phyloP scores from a whole-genome alignment of 768 basidiomycete genomes.

The Boletus sp. region DNA sequence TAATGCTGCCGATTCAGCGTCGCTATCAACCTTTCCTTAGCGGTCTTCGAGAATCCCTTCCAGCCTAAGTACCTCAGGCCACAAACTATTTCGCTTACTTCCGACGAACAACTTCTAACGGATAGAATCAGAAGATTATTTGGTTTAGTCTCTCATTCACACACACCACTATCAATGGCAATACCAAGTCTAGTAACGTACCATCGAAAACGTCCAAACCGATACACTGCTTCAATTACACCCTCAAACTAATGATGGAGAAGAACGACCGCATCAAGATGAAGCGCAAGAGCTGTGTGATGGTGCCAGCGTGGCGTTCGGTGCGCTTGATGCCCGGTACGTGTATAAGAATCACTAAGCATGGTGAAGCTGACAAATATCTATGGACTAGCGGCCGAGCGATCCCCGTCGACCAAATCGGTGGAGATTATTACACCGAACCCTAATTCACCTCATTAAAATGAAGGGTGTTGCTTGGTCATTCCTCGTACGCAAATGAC shows the following conservation, averaged over 20 bases:
- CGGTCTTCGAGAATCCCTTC: constrained; percentile 13
- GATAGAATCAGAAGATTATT: constrained; percentile 17
- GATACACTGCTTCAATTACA: constrained; percentile 8
- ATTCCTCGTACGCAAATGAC: constrained; percentile 11
- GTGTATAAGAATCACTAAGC: constrained; percentile 6
- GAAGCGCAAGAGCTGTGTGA: constrained; percentile 14
- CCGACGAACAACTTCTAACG: constrained; percentile 5
- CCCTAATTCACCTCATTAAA: constrained; percentile 22
- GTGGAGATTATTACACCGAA: constrained; percentile 17
- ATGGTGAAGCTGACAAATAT: constrained; percentile 22
- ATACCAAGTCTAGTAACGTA: constrained; percentile 1
- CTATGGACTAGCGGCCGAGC: constrained; percentile 14
- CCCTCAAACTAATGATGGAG: constrained; percentile 2
- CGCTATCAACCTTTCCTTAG: constrained; percentile 4
- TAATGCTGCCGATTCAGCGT: constrained; percentile 10
- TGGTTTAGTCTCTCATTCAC: not conserved
- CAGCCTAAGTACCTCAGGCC: not conserved
- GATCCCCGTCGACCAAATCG: constrained; percentile 16
- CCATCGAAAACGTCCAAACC: constrained; percentile 5
- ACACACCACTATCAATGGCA: not conserved
- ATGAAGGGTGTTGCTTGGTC: constrained; percentile 17
- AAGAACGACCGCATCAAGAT: constrained; percentile 5
- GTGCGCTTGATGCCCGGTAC: constrained; percentile 17
- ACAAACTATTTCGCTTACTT: constrained; percentile 4
- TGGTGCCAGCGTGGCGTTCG: constrained; percentile 15